Conservation (phyloP, 2,329 filamentous ascomycete species). For the Alternaria arbusti region DNA sequence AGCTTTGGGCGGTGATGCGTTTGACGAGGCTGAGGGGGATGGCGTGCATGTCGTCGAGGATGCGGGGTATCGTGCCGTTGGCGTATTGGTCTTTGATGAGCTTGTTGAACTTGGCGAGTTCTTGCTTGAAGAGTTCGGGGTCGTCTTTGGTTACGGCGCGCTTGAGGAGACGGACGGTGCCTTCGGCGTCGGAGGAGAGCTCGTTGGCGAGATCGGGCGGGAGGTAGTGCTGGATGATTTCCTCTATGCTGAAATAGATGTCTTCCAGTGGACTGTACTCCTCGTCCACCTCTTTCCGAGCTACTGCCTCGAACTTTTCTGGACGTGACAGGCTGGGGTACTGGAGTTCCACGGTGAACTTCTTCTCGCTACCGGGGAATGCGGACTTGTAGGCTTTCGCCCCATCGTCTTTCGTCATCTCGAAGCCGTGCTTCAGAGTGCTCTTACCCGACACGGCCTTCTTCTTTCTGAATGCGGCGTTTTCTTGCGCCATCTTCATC, state of each 20-base stretch:
- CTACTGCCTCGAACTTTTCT: constrained; percentile 60
- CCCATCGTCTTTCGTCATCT: constrained; percentile 50
- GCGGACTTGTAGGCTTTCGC: constrained; percentile 59
- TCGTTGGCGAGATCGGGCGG: constrained; percentile 70
- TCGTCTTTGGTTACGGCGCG: constrained; percentile 73
- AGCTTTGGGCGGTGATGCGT: constrained; percentile 85
- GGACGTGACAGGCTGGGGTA: constrained; percentile 78
- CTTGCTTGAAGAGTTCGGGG: constrained; percentile 71
- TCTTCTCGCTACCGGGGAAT: constrained; percentile 54
- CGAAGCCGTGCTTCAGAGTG: constrained; percentile 49
- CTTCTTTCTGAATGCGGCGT: constrained; percentile 16
- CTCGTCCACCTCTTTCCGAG: constrained; percentile 31
- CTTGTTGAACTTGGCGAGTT: constrained; percentile 79
- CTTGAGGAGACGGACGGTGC: constrained; percentile 78
- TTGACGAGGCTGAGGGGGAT: constrained; percentile 72
- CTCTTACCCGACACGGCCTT: constrained; percentile 19
- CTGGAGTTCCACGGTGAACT: constrained; percentile 70
- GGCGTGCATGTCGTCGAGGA: constrained; percentile 71
- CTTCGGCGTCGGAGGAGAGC: constrained; percentile 74
- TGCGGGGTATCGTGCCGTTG: constrained; percentile 73
- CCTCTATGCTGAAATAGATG: constrained; percentile 69
- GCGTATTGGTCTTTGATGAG: constrained; percentile 69
- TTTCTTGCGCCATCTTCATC: constrained; percentile 7
- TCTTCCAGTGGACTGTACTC: constrained; percentile 70
- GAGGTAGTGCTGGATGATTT: constrained; percentile 74